A percentile compares a stretch with the other conserved stretches of the same genome.
These are phyloP conservation scores for Candida glucosophila DNA, from an alignment of 1,139 yeast genomes.

Conservation along the genomic window DNA sequence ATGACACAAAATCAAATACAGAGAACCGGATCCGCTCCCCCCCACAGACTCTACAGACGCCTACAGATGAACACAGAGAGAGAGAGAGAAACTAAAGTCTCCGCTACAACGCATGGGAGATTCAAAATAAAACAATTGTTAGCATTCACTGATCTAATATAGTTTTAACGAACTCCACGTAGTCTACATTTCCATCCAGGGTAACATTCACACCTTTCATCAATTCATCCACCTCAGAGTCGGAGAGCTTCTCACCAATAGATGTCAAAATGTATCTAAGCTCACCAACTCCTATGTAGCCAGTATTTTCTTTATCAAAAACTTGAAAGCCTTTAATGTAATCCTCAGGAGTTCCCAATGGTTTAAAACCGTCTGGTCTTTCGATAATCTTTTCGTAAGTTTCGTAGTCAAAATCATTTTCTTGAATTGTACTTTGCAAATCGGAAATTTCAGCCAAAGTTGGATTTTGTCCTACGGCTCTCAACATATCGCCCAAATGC, in stretches of 20 bases:
- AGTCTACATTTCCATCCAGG: slow-evolving; percentile 90
- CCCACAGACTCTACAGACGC: no score
- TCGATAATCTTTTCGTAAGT: slow-evolving; percentile 70
- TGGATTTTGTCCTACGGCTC: slow-evolving; percentile 98
- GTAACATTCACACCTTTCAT: slow-evolving; percentile 92
- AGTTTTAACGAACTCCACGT: slow-evolving; percentile 88
- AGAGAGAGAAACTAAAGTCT: no score
- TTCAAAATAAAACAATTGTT: no score
- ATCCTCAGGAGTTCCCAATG: slow-evolving; percentile 92
- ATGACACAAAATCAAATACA: no score
- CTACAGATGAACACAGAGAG: no score
- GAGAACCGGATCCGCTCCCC: no score
- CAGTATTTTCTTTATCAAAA: slow-evolving; percentile 91
- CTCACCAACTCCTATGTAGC: slow-evolving; percentile 95
- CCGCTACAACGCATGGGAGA: no score
- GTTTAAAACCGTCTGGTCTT: slow-evolving; percentile 86
- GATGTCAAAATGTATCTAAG: slow-evolving; percentile 88
- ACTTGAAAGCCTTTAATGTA: slow-evolving; percentile 97
- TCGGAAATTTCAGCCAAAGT: slow-evolving; percentile 82
- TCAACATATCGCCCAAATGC: slow-evolving; percentile 82
- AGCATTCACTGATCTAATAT: slow-evolving; percentile 76
- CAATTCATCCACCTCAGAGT: slow-evolving; percentile 89
- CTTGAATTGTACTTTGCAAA: slow-evolving; percentile 44
- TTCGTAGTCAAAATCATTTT: slow-evolving; percentile 58
- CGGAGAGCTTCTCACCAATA: slow-evolving; percentile 85